Base-by-base conservation (phyloP, 139 green algal genomes). In the Chlorella vulgaris region DNA sequence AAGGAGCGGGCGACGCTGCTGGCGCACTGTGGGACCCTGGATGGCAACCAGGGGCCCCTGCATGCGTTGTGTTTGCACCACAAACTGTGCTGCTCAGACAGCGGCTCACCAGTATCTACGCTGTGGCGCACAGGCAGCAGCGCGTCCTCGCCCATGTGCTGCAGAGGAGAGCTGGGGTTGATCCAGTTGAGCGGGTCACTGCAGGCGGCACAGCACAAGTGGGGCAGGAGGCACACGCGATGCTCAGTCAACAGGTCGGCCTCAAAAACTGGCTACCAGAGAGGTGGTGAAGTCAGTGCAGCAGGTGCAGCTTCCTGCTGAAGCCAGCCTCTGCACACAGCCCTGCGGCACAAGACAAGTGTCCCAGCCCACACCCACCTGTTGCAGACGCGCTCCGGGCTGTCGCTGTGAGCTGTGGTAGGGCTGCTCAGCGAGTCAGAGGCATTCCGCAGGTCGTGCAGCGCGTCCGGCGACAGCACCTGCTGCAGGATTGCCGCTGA, bases 391-490 rank as follows among this genome's bases (percentile, higher is more conserved):
- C 55, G 55, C 55, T 65, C 18, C 55, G 22, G n/a, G n/a, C n/a
- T n/a, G n/a, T n/a, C n/a, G 47, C 47, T 55, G 47, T 55, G 18
- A 28, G 55, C 5, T 5, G 55, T 15, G 18, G 55, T 8, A 28
- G 7, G 19, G 65, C 65, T 47, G 65, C 65, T 69, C n/a, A 15
- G 13, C 31, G 29, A 35, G n/a, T 39, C 39, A n/a, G n/a, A n/a
- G 62, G n/a, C 62, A 69, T 33, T 35, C 65, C n/a, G 65, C 13
- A 42, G 65, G 35, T 50, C 65, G 21, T 71, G 65, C 65, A 70
- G 67, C 38, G 39, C 39, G 26, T 51, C 67, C 4, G 68, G 42
- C 2, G 69, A 42, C 69, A 76, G 69, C 69, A 76, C 10, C 7
- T 36, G 43, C 38, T 53, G 69, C 43, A 76, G 69, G 43, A 76